Evolutionary conservation across 129 eudicot species (phyloP).

Genomic region (Helianthus tuberosus): DNA sequence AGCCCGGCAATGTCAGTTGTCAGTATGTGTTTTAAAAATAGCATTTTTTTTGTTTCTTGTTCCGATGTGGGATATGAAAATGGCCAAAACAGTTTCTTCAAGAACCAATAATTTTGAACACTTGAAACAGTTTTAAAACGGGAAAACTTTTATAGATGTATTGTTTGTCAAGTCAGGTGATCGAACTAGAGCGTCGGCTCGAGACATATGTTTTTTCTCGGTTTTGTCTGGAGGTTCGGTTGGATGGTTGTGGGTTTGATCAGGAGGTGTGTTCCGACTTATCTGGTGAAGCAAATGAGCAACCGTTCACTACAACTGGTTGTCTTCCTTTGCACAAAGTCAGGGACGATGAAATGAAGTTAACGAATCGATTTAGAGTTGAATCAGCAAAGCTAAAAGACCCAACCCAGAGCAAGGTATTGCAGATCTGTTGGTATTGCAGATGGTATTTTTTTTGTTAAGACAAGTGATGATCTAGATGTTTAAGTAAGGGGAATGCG

Average conservation of each 20-base stretch:
- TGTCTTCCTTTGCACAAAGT: too few species aligned
- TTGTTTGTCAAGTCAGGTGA: not conserved
- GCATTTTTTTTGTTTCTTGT: not conserved
- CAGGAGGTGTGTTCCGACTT: not conserved
- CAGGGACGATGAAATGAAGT: too few species aligned
- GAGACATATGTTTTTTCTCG: too few species aligned
- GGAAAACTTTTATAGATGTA: not conserved
- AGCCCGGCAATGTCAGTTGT: not conserved
- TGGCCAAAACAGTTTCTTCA: not conserved
- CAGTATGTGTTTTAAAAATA: not conserved
- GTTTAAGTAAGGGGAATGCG: too few species aligned
- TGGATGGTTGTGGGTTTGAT: not conserved
- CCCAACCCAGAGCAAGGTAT: too few species aligned
- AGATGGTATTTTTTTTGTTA: too few species aligned
- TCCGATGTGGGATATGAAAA: not conserved
- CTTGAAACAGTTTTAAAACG: not conserved
- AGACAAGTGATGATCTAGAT: too few species aligned
- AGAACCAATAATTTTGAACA: not conserved
- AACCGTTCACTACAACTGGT: too few species aligned
- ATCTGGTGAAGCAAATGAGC: too few species aligned
- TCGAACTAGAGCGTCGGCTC: not conserved
- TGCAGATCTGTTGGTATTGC: too few species aligned
- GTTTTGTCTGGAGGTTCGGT: not conserved
- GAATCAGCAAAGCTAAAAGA: too few species aligned
- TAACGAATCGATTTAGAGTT: too few species aligned